Percentiles rank a stretch among this genome's conserved stretches.
These are phyloP conservation scores for Pseudogymnoascus sp. DNA, from an alignment of 2,329 filamentous ascomycete genomes.

Conservation along the genomic window DNA sequence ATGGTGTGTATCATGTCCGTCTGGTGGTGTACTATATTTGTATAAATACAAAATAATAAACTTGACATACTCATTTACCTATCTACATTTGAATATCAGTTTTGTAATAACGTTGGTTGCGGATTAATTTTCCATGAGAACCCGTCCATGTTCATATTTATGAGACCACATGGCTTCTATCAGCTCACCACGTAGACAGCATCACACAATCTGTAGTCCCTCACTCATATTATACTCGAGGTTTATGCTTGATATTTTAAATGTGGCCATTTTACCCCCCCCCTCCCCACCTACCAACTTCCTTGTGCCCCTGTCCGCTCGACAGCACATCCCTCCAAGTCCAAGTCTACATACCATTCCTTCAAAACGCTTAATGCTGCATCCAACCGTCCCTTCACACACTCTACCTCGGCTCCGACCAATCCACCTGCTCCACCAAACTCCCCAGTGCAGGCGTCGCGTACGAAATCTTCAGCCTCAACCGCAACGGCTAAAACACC, in stretches of 20 bases:
- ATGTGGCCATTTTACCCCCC: background rate
- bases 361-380: background rate
- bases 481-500: constrained; percentile 59
- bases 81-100: background rate
- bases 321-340: background rate
- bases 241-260: constrained; percentile 7
- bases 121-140: background rate
- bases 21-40: background rate
- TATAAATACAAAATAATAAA: background rate
- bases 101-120: background rate
- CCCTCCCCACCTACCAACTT: background rate
- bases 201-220: background rate
- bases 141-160: background rate
- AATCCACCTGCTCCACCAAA: constrained; percentile 91
- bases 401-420: constrained; percentile 64
- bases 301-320: background rate
- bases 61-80: background rate
- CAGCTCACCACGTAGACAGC: background rate
- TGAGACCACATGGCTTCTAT: background rate
- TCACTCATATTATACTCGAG: background rate
- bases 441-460: constrained; percentile 58
- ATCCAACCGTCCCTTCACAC: background rate
- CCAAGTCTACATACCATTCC: background rate
- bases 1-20: background rate
- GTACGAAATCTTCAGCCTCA: constrained; percentile 81